These are phyloP conservation scores for Ophiobolus disseminans DNA, from an alignment of 2,329 filamentous ascomycete genomes.

Conservation along the genomic window DNA sequence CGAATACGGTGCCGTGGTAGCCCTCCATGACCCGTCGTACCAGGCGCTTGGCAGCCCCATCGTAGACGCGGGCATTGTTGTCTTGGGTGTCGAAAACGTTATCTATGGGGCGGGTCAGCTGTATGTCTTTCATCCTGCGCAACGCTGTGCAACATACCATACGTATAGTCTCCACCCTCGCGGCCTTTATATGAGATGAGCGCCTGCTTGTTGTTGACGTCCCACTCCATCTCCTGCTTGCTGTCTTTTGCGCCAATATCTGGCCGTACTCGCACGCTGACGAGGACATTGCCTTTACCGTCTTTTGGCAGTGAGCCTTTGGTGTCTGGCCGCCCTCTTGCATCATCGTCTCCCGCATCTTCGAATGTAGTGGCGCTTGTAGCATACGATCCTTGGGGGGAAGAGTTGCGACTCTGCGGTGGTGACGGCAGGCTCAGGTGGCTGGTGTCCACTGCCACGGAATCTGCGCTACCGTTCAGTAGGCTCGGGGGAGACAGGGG, in stretches of 20 bases:
- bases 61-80: slow-evolving; percentile 93
- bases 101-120: slow-evolving; percentile 62
- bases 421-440: slow-evolving; percentile 81
- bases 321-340: slow-evolving; percentile 56
- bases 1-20: slow-evolving; percentile 97
- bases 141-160: slow-evolving; percentile 67
- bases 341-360: slow-evolving; percentile 71
- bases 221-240: slow-evolving; percentile 82
- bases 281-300: slow-evolving; percentile 90
- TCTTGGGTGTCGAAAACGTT: slow-evolving; percentile 96
- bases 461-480: slow-evolving; percentile 79
- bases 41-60: slow-evolving; percentile 89
- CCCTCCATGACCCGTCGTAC: slow-evolving; percentile 98
- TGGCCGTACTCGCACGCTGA: slow-evolving; percentile 92
- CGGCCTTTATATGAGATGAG: slow-evolving; percentile 84
- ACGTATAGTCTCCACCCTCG: slow-evolving; percentile 85
- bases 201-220: slow-evolving; percentile 83
- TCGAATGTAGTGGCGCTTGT: slow-evolving; percentile 88
- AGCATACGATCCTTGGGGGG: slow-evolving; percentile 89
- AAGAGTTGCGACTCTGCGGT: slow-evolving; percentile 88
- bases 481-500: slow-evolving; percentile 70
- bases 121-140: slow-evolving; percentile 9
- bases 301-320: slow-evolving; percentile 61
- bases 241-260: slow-evolving; percentile 72
- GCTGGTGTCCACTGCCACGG: slow-evolving; percentile 71